These are phyloP conservation scores for Verticillium zaregamsianum DNA, from an alignment of 2,329 filamentous ascomycete genomes.

Conservation along the genomic window DNA sequence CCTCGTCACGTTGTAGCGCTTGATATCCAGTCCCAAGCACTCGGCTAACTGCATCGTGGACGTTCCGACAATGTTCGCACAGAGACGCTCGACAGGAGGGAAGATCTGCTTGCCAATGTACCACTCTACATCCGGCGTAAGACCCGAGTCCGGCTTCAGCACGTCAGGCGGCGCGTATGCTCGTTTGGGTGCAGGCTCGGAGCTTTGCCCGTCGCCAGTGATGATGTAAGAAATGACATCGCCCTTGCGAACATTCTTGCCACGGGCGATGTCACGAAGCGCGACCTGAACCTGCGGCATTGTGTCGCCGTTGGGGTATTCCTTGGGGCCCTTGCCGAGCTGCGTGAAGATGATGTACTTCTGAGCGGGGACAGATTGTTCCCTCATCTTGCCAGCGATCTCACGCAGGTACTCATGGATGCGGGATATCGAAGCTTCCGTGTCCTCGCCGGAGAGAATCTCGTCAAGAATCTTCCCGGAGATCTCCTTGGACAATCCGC, in stretches of 20 bases:
- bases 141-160: conserved; percentile 66
- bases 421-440: conserved; percentile 79
- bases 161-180: conserved; percentile 85
- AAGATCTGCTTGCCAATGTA: conserved; percentile 98
- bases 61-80: conserved; percentile 90
- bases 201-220: conserved; percentile 65
- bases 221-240: conserved; percentile 97
- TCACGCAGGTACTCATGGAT: conserved; percentile 92
- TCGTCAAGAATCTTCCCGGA: conserved; percentile 88
- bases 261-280: conserved; percentile 78
- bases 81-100: conserved; percentile 94
- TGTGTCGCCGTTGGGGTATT: conserved; percentile 89
- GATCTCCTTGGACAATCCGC: conserved; percentile 89
- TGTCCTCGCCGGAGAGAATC: conserved; percentile 89
- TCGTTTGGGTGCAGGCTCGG: conserved; percentile 76
- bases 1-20: conserved; percentile 64
- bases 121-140: conserved; percentile 92
- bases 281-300: conserved; percentile 99
- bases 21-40: conserved; percentile 85
- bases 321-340: conserved; percentile 86
- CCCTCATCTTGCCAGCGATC: conserved; percentile 81
- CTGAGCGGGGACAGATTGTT: conserved; percentile 65
- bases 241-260: conserved; percentile 84
- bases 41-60: conserved; percentile 87
- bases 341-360: conserved; percentile 99